These are phyloP conservation scores for Ampelomyces quisqualis DNA, from an alignment of 2,329 filamentous ascomycete species.

Conservation along the genomic window DNA sequence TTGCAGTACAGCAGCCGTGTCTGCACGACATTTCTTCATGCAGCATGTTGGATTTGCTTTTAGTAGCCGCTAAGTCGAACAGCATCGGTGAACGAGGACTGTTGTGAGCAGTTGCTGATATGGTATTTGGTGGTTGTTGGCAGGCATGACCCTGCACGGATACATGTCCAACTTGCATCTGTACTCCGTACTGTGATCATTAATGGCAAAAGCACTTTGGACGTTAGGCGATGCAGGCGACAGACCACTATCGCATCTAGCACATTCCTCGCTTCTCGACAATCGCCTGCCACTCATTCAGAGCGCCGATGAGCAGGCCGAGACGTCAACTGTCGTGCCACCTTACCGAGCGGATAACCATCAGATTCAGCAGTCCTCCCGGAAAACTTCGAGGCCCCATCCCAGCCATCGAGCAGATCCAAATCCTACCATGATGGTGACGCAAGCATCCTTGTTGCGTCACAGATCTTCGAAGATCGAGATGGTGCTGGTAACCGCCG, in stretches of 20 bases:
- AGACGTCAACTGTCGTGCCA: conserved; percentile 1
- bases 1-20: conserved; percentile 12
- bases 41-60: too few species aligned
- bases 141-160: neutral
- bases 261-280: conserved; percentile 11
- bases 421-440: neutral
- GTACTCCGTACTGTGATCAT: too few species aligned
- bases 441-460: too few species aligned
- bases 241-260: neutral
- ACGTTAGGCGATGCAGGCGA: neutral
- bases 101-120: neutral
- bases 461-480: conserved; percentile 1
- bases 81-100: neutral
- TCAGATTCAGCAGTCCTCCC: too few species aligned
- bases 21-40: neutral
- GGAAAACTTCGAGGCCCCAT: too few species aligned
- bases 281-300: neutral
- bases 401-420: neutral
- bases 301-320: neutral
- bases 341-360: neutral
- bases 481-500: conserved; percentile 2
- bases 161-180: too few species aligned
- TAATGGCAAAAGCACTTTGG: neutral
- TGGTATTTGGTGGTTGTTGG: too few species aligned
- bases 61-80: too few species aligned